Evolutionary conservation across 228 moss, liverwort and hornwort species (phyloP).

Genomic region (Sphagnum fallax): DNA sequence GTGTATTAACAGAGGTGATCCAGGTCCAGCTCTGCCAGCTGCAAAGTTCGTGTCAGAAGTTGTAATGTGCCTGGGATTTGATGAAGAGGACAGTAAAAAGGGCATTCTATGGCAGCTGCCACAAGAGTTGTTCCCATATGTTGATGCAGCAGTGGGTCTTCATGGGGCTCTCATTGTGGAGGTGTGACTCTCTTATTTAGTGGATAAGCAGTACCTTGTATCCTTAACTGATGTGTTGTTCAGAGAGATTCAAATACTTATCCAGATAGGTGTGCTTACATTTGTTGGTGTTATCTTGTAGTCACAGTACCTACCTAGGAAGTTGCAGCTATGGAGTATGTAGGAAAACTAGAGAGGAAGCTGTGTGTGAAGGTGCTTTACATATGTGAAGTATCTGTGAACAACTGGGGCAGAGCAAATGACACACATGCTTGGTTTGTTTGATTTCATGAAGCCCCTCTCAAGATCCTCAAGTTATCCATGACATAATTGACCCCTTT

Average conservation of each 20-base stretch:
- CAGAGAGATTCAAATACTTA: not conserved
- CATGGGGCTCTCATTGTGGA: conserved; percentile 26
- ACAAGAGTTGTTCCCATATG: conserved; percentile 20
- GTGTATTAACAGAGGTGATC: conserved; percentile 28
- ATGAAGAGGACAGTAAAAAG: conserved; percentile 35
- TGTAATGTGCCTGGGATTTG: conserved; percentile 37
- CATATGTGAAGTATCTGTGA: not conserved
- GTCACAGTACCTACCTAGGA: no score
- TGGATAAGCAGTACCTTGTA: not conserved
- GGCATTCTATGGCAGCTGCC: conserved; percentile 39
- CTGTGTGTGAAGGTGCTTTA: not conserved
- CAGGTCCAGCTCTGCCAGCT: conserved; percentile 27
- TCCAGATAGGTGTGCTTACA: no score
- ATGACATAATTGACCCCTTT: not conserved
- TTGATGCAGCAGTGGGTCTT: conserved; percentile 25
- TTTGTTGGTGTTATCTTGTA: no score
- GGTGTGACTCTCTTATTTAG: conserved; percentile 5
- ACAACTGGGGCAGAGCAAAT: not conserved
- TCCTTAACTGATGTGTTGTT: not conserved
- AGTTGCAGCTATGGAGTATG: not conserved
- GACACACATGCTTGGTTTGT: not conserved
- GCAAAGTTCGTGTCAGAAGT: conserved; percentile 45
- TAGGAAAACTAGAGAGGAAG: not conserved
- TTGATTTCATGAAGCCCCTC: not conserved
- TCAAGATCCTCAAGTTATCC: not conserved